Percentiles rank a stretch among this genome's conserved stretches.
Conservation (phyloP, 1,284 basidiomycete species). For the Meira nashicola region DNA sequence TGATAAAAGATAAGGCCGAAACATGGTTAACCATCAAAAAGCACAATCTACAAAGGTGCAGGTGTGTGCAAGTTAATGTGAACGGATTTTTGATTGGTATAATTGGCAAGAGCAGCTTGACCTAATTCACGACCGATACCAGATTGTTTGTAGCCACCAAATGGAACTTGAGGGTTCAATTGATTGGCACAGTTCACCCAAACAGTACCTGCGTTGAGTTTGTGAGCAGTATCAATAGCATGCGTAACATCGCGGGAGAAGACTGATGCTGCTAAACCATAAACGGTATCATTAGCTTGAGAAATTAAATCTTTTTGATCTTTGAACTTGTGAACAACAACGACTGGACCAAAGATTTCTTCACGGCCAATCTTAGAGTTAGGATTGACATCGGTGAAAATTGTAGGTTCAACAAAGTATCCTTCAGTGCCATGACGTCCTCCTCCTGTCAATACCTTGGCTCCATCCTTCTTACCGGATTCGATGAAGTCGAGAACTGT, state of each 20-base stretch:
- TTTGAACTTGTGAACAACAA: slow-evolving; percentile 58
- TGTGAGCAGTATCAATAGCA: slow-evolving; percentile 70
- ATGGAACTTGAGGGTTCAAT: slow-evolving; percentile 29
- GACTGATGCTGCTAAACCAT: slow-evolving; percentile 81
- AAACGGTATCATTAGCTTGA: slow-evolving; percentile 72
- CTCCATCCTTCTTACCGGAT: slow-evolving; percentile 75
- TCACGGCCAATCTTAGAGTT: slow-evolving; percentile 83
- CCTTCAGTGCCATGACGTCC: slow-evolving; percentile 65
- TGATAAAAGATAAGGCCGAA: too few species aligned
- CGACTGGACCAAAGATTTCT: slow-evolving; percentile 86
- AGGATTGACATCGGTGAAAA: slow-evolving; percentile 60
- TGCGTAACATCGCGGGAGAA: slow-evolving; percentile 74
- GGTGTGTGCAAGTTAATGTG: slow-evolving; percentile 3
- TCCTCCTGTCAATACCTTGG: slow-evolving; percentile 71
- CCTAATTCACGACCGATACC: slow-evolving; percentile 49
- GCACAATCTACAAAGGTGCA: not conserved
- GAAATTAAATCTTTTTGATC: slow-evolving; percentile 63
- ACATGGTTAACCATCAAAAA: too few species aligned
- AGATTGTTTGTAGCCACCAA: slow-evolving; percentile 40
- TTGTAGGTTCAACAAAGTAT: slow-evolving; percentile 56
- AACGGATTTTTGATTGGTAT: slow-evolving; percentile 67
- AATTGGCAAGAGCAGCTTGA: slow-evolving; percentile 59
- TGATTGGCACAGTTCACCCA: slow-evolving; percentile 62
- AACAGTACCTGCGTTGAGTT: slow-evolving; percentile 74
- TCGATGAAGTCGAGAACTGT: slow-evolving; percentile 59